Conservation (phyloP, 495 filamentous ascomycete genomes). For the Penicillium egyptiacum region DNA sequence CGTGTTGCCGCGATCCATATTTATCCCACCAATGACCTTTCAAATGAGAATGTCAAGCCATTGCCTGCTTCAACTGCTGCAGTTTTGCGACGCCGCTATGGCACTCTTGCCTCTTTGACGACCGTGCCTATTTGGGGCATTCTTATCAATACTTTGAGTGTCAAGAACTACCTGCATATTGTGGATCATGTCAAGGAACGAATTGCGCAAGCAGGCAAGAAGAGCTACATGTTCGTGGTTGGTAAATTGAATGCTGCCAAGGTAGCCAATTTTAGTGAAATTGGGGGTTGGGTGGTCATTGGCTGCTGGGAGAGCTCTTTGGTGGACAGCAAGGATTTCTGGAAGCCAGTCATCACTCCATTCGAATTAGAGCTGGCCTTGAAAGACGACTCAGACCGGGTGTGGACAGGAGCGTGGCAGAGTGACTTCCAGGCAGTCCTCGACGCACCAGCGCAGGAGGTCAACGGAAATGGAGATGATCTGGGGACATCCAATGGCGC, state of each 20-base stretch:
- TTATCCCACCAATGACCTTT: constrained; percentile 56
- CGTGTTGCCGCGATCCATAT: constrained; percentile 77
- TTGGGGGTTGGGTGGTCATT: constrained; percentile 95
- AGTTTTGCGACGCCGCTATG: constrained; percentile 82
- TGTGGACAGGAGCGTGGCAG: constrained; percentile 77
- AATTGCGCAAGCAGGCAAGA: constrained; percentile 79
- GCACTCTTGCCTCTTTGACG: constrained; percentile 75
- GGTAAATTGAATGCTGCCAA: constrained; percentile 96
- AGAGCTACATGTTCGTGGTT: constrained; percentile 93
- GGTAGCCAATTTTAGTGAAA: constrained; percentile 91
- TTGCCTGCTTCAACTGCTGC: constrained; percentile 51
- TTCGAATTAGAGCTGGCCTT: constrained; percentile 83
- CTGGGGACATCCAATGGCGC: constrained; percentile 24
- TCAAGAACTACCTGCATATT: constrained; percentile 83
- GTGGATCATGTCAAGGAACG: constrained; percentile 66
- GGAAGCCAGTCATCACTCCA: constrained; percentile 82
- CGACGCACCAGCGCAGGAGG: constrained; percentile 31
- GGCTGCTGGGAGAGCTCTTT: constrained; percentile 97
- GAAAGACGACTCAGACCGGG: constrained; percentile 63
- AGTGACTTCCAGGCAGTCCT: constrained; percentile 66
- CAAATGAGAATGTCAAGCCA: constrained; percentile 38
- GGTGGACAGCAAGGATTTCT: constrained; percentile 82
- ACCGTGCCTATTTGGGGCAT: constrained; percentile 85
- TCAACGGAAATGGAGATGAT: constrained; percentile 21
- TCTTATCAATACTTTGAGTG: constrained; percentile 89